Evolutionary conservation across 371 early-diverging fungal species (phyloP).

Genomic region (Saksenaea vasiformis): DNA sequence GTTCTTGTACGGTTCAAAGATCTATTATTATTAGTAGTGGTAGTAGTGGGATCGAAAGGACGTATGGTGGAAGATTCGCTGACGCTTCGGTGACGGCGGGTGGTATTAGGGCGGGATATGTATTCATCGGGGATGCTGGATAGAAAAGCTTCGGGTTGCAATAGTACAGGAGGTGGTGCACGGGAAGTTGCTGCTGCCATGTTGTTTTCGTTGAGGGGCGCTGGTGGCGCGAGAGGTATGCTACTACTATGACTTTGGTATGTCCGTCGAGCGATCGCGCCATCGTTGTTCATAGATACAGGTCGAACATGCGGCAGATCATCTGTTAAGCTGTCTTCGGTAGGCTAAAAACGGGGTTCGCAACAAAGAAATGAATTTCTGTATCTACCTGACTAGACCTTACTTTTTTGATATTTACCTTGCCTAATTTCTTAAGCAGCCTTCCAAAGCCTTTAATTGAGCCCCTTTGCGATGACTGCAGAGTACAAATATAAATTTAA

Average conservation of each 20-base stretch:
- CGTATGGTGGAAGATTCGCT: not conserved
- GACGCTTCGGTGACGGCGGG: constrained; percentile 1
- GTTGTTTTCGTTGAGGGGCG: constrained; percentile 6
- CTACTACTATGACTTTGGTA: not conserved
- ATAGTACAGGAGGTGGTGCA: not conserved
- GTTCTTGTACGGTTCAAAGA: not conserved
- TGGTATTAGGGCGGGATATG: constrained; percentile 5
- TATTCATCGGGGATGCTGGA: constrained; percentile 3
- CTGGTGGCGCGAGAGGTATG: constrained; percentile 16
- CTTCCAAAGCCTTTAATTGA: constrained; percentile 22
- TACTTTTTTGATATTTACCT: constrained; percentile 9
- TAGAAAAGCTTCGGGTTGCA: not conserved
- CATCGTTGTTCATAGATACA: not conserved
- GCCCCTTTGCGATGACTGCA: constrained; percentile 16
- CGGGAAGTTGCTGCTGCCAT: not conserved
- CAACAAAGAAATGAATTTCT: not conserved
- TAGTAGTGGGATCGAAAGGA: not conserved
- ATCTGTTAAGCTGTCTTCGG: not conserved
- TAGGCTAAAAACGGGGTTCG: not conserved
- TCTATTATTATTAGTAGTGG: not conserved
- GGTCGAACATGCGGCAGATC: not conserved
- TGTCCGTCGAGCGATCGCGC: not conserved
- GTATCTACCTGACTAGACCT: not conserved
- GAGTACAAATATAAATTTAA: not conserved
- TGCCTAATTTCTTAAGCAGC: constrained; percentile 25